phyloP scores from a whole-genome alignment of 345 rosid species.

The Excoecaria cochinchinensis region DNA sequence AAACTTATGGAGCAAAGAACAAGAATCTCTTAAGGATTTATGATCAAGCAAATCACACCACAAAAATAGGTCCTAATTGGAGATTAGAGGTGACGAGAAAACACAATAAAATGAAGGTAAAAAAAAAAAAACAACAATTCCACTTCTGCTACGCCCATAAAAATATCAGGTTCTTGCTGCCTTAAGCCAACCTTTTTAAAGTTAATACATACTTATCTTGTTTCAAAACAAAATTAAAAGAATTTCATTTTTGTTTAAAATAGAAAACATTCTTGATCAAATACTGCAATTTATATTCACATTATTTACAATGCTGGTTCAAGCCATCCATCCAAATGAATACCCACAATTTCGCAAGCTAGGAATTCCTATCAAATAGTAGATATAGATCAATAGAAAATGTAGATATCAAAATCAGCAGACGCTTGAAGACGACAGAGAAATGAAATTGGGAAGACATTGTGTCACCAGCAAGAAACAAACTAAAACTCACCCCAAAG shows the following conservation, averaged over 20 bases:
- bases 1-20: background rate
- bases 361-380: background rate
- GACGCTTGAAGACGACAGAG: background rate
- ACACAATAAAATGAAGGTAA: background rate
- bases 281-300: background rate
- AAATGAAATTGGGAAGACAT: background rate
- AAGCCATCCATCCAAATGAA: background rate
- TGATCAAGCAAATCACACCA: background rate
- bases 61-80: background rate
- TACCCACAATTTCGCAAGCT: background rate
- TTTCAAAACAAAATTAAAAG: background rate
- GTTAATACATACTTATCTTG: background rate
- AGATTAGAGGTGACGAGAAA: background rate
- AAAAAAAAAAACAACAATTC: too few species aligned
- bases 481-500: slow-evolving; percentile 51
- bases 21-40: background rate
- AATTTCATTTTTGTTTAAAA: background rate
- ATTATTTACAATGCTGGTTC: background rate
- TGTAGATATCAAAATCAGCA: background rate
- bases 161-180: background rate
- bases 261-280: too few species aligned
- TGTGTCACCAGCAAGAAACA: background rate
- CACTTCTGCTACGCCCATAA: background rate
- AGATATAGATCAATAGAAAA: background rate
- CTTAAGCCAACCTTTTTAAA: background rate